Conservation (phyloP, 805 yeast species). For the Candida quercuum region DNA sequence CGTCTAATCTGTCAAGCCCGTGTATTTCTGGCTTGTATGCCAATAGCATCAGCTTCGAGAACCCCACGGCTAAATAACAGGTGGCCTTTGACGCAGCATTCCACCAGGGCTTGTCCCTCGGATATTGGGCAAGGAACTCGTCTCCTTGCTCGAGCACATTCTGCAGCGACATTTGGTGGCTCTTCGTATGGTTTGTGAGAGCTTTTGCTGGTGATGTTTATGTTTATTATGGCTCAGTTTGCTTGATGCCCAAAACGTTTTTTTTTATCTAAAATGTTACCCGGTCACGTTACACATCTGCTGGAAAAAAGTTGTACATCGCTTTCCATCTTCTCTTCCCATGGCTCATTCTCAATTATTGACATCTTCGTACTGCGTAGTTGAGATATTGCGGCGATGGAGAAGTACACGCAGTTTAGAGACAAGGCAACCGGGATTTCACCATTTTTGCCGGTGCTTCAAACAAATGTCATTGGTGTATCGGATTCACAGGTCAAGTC, state of each 20-base stretch:
- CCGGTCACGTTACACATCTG: too few relatives aligned
- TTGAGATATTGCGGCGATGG: slow-evolving; percentile 50
- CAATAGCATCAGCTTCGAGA: slow-evolving; percentile 56
- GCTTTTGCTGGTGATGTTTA: too few relatives aligned
- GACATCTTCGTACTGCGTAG: slow-evolving; percentile 6
- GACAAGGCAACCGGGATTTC: slow-evolving; percentile 93
- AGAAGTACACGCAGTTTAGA: slow-evolving; percentile 77
- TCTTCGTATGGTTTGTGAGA: too few relatives aligned
- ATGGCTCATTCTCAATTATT: too few relatives aligned
- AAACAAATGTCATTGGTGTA: slow-evolving; percentile 18
- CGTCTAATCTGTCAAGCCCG: slow-evolving; percentile 58
- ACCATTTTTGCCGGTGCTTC: slow-evolving; percentile 66
- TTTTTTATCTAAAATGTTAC: too few relatives aligned
- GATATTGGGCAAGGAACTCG: slow-evolving; percentile 58
- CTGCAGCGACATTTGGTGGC: slow-evolving; percentile 58
- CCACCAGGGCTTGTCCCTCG: slow-evolving; percentile 59
- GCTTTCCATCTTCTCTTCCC: too few relatives aligned
- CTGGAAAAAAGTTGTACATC: background rate
- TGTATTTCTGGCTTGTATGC: slow-evolving; percentile 61
- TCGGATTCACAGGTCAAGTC: slow-evolving; percentile 4
- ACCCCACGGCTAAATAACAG: slow-evolving; percentile 57
- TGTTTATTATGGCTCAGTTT: too few relatives aligned
- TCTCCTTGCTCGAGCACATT: slow-evolving; percentile 71
- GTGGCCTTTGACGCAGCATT: slow-evolving; percentile 62
- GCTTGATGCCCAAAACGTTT: too few relatives aligned